Evolutionary conservation across 1,139 yeast species (phyloP).

Genomic region (Candida freyschussii): DNA sequence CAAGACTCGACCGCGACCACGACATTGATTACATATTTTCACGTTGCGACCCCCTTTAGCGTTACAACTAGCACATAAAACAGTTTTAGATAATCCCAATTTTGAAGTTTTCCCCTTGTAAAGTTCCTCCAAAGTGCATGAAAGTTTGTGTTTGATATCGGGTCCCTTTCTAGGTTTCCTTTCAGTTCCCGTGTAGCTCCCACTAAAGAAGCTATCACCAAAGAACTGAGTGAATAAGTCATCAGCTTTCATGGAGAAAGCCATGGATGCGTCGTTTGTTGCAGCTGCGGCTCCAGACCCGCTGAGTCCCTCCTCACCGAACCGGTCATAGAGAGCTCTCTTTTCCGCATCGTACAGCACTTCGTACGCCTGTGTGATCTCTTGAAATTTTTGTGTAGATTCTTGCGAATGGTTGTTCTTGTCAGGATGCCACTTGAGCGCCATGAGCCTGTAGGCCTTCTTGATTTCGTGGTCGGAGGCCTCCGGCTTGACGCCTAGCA

Average conservation of each 20-base stretch:
- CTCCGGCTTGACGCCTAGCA: conserved; percentile 42
- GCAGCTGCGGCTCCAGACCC: conserved; percentile 14
- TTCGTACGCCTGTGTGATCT: conserved; percentile 57
- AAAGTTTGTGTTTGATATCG: conserved; percentile 43
- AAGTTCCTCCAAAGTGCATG: conserved; percentile 42
- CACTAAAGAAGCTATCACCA: conserved; percentile 22
- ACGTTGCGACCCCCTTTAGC: conserved; percentile 39
- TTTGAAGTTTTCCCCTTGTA: conserved; percentile 45
- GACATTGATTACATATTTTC: conserved; percentile 32
- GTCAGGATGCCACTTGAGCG: conserved; percentile 72
- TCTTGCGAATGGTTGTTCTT: conserved; percentile 45
- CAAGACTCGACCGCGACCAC: conserved; percentile 35
- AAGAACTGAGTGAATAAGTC: conserved; percentile 35
- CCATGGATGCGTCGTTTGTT: not conserved
- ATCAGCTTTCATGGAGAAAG: conserved; percentile 28
- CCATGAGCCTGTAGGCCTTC: conserved; percentile 54
- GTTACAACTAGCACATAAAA: conserved; percentile 38
- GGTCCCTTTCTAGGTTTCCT: conserved; percentile 31
- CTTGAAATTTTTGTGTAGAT: conserved; percentile 57
- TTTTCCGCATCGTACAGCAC: conserved; percentile 47
- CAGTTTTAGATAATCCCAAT: conserved; percentile 39
- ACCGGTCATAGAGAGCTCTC: conserved; percentile 51
- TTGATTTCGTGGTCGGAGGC: conserved; percentile 45
- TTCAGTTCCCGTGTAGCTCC: not conserved
- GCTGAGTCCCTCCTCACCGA: conserved; percentile 53